A percentile compares a stretch with the other conserved stretches of the same genome.
phyloP scores from a whole-genome alignment of 2,329 filamentous ascomycete genomes.

The Trichophyton benhamiae region DNA sequence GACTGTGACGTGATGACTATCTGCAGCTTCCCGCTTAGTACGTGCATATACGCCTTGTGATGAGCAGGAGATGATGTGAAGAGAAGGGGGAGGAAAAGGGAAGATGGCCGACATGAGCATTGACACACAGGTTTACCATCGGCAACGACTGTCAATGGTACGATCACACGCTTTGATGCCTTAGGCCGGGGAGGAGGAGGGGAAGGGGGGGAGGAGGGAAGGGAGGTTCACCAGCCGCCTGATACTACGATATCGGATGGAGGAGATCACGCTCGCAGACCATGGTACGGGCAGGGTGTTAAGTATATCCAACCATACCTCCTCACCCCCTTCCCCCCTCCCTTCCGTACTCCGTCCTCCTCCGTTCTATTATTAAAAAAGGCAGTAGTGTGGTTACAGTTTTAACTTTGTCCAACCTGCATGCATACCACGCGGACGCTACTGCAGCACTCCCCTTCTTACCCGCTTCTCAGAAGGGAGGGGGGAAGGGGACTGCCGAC shows the following conservation, averaged over 20 bases:
- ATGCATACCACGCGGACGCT: constrained; percentile 4
- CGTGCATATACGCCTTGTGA: constrained; percentile 3
- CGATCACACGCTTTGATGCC: too few species aligned
- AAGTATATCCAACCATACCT: neutral
- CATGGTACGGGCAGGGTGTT: neutral
- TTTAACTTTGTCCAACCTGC: constrained; percentile 4
- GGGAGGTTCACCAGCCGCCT: neutral
- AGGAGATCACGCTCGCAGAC: neutral
- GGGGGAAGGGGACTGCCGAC: neutral
- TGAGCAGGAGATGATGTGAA: neutral
- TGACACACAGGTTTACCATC: neutral
- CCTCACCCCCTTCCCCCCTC: neutral
- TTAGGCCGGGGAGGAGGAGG: too few species aligned
- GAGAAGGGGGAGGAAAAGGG: neutral
- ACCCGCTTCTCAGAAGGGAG: neutral
- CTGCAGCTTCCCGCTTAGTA: constrained; percentile 6
- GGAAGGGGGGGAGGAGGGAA: too few species aligned
- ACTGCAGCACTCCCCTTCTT: constrained; percentile 3
- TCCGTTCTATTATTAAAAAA: neutral
- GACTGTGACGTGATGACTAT: constrained; percentile 1
- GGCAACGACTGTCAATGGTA: neutral
- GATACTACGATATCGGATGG: neutral
- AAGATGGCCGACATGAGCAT: neutral
- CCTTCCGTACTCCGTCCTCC: neutral
- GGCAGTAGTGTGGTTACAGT: constrained; percentile 3